These are phyloP conservation scores for Elongisporangium prolatum DNA, from an alignment of 352 stramenopile genomes.

Conservation along the genomic window DNA sequence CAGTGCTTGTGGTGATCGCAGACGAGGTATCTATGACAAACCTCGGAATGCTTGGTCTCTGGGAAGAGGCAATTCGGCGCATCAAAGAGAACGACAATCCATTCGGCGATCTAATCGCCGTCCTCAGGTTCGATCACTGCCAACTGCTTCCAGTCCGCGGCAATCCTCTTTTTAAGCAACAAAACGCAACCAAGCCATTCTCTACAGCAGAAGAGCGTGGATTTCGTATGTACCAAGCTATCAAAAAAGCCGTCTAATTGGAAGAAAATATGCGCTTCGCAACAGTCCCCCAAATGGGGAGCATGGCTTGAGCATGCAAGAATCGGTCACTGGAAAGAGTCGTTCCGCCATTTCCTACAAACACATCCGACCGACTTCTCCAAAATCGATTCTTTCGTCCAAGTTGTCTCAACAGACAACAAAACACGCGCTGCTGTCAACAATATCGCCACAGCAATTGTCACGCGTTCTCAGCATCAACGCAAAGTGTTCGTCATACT, in stretches of 20 bases:
- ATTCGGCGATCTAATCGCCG: conserved; percentile 6
- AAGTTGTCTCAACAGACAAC: conserved; percentile 8
- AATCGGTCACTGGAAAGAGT: conserved; percentile 4
- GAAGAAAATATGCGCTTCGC: conserved; percentile 17
- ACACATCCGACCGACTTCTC: not conserved
- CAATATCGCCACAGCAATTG: not conserved
- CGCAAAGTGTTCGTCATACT: conserved; percentile 1
- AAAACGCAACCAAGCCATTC: not conserved
- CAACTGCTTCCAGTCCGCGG: conserved; percentile 7
- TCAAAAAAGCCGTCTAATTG: conserved; percentile 19
- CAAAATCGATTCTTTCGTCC: conserved; percentile 7
- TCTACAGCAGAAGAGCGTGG: conserved; percentile 1
- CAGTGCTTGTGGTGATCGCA: conserved; percentile 11
- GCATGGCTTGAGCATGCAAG: conserved; percentile 9
- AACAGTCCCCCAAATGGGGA: conserved; percentile 12
- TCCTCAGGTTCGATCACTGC: conserved; percentile 16
- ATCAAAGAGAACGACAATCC: conserved; percentile 11
- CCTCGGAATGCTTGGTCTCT: conserved; percentile 17
- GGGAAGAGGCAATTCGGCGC: conserved; percentile 16
- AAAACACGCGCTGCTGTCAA: not conserved
- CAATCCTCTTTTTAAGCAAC: conserved; percentile 3
- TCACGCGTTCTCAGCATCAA: not conserved
- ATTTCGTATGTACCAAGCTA: conserved; percentile 4
- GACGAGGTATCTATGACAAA: conserved; percentile 22
- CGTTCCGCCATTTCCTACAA: conserved; percentile 1